Conservation (phyloP, 345 rosid species). For the Eucalyptus cloeziana region DNA sequence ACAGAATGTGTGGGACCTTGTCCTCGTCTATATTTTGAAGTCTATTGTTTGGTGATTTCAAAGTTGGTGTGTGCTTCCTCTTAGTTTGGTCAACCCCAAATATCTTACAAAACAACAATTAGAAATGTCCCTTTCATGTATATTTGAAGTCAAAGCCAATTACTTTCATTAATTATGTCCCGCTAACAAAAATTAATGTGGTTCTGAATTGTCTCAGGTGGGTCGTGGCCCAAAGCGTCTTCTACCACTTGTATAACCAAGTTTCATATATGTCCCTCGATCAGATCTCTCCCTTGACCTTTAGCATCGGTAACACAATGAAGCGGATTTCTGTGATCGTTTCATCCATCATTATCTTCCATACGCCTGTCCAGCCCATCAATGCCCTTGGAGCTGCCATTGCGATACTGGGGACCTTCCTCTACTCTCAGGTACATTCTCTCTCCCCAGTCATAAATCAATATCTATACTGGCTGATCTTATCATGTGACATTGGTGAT, state of each 20-base stretch:
- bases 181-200: not conserved
- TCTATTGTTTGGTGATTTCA: not conserved
- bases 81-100: not conserved
- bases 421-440: conserved; percentile 32
- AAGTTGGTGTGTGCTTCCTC: not conserved
- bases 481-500: not conserved
- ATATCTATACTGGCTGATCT: not conserved
- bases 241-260: conserved; percentile 42
- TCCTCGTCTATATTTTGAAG: not conserved
- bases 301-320: conserved; percentile 46
- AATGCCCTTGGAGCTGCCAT: conserved; percentile 46
- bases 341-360: conserved; percentile 39
- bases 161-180: not conserved
- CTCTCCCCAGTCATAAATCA: not conserved
- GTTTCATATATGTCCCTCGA: conserved; percentile 47
- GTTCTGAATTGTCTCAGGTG: conserved; percentile 20
- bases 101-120: not conserved
- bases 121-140: not conserved
- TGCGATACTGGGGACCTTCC: conserved; percentile 37
- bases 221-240: conserved; percentile 38
- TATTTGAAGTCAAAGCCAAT: not conserved
- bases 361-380: conserved; percentile 32
- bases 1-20: not conserved
- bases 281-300: conserved; percentile 37
- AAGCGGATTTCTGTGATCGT: conserved; percentile 33